Evolutionary conservation across 192 early-diverging fungal genomes (phyloP).

Genomic region (Podila clonocystis): DNA sequence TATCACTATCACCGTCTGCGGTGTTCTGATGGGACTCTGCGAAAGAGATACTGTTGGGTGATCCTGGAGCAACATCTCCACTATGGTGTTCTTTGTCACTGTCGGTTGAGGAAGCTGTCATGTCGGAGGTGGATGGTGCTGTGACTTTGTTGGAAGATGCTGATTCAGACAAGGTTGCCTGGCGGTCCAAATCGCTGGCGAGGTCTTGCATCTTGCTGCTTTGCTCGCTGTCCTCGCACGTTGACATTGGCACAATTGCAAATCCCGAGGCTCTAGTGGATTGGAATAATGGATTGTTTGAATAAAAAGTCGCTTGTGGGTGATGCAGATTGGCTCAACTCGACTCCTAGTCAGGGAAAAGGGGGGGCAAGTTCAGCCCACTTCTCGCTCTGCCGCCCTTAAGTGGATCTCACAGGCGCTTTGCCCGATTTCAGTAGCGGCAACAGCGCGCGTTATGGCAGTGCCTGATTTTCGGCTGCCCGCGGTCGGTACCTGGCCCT

Average conservation of each 20-base stretch:
- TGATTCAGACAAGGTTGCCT: neutral
- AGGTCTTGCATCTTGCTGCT: neutral
- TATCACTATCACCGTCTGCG: neutral
- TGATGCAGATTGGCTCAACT: too few relatives aligned
- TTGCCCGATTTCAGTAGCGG: too few relatives aligned
- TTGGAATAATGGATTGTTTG: neutral
- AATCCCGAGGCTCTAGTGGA: neutral
- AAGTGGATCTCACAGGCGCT: too few relatives aligned
- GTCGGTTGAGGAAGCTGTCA: neutral
- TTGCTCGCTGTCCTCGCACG: conserved; percentile 1
- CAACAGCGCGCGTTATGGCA: too few relatives aligned
- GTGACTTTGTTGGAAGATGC: neutral
- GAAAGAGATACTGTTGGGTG: neutral
- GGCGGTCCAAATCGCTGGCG: neutral
- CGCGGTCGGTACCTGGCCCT: too few relatives aligned
- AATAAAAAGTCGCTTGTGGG: neutral
- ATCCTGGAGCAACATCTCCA: neutral
- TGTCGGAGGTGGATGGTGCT: neutral
- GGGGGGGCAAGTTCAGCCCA: too few relatives aligned
- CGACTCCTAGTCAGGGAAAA: too few relatives aligned
- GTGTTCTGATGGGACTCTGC: neutral
- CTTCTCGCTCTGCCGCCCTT: too few relatives aligned
- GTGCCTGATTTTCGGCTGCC: too few relatives aligned
- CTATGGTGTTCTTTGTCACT: neutral
- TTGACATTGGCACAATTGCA: neutral